These are phyloP conservation scores for Cladobotryum protrusum DNA, from an alignment of 2,329 filamentous ascomycete species.

Conservation along the genomic window DNA sequence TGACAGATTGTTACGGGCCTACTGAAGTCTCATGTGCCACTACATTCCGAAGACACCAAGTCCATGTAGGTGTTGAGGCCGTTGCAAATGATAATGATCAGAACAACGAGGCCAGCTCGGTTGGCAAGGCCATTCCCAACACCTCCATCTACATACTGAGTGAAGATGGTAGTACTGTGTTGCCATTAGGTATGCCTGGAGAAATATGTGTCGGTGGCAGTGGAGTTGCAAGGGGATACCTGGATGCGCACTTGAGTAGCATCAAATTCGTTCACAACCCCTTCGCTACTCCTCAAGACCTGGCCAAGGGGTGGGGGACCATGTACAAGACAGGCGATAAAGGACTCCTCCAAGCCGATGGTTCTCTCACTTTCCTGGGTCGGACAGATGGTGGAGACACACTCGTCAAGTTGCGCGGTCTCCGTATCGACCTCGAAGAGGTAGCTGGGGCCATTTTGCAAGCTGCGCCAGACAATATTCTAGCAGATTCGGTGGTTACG, in stretches of 20 bases:
- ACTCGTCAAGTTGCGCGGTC: constrained; percentile 39
- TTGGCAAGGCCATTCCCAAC: constrained; percentile 19
- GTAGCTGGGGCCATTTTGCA: constrained; percentile 20
- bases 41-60: background rate
- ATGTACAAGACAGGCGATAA: constrained; percentile 37
- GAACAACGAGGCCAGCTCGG: constrained; percentile 15
- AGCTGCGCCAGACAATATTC: constrained; percentile 1
- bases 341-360: constrained; percentile 28
- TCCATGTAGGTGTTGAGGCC: constrained; percentile 7
- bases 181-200: constrained; percentile 14
- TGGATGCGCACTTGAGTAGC: constrained; percentile 18
- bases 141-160: constrained; percentile 36
- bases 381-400: constrained; percentile 33
- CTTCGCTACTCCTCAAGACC: constrained; percentile 17
- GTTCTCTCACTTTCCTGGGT: constrained; percentile 28
- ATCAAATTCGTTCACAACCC: constrained; percentile 5
- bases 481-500: constrained; percentile 19
- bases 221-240: constrained; percentile 36
- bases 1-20: constrained; percentile 26
- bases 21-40: constrained; percentile 19
- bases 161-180: constrained; percentile 20
- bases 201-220: constrained; percentile 27
- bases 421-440: constrained; percentile 42
- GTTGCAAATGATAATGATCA: background rate
- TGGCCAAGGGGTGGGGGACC: background rate